phyloP scores from a whole-genome alignment of 192 early-diverging fungal species.

The Coemansia sp. region DNA sequence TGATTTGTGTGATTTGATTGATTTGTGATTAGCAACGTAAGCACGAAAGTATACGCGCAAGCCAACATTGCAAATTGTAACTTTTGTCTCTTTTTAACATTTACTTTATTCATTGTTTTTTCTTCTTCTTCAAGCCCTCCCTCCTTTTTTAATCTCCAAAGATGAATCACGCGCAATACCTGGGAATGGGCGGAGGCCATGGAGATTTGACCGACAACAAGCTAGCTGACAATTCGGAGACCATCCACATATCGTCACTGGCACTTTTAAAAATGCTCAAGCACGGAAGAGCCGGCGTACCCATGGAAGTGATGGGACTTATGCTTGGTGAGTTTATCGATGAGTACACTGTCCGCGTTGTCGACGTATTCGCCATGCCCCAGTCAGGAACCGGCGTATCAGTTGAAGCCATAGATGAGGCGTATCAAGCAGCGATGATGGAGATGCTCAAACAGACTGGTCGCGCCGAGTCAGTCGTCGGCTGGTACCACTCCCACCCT shows the following conservation, averaged over 20 bases:
- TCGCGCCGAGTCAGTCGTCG: constrained; percentile 97
- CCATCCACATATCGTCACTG: constrained; percentile 98
- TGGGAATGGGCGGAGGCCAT: constrained; percentile 43
- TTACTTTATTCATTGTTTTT: neutral
- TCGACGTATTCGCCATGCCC: constrained; percentile 99
- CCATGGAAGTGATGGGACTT: constrained; percentile 99
- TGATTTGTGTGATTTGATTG: constrained; percentile 1
- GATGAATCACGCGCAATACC: constrained; percentile 50
- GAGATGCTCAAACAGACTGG: constrained; percentile 99
- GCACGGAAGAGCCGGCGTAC: constrained; percentile 95
- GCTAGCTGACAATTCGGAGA: constrained; percentile 90
- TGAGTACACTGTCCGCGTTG: constrained; percentile 98
- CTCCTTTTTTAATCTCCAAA: neutral
- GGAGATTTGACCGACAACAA: constrained; percentile 46
- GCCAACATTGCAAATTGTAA: neutral
- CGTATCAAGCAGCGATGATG: constrained; percentile 99
- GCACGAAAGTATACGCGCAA: neutral
- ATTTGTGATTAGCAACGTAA: neutral
- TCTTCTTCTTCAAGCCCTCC: neutral
- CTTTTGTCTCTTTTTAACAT: neutral
- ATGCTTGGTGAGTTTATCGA: constrained; percentile 99
- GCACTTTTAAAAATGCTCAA: constrained; percentile 97
- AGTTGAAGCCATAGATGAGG: constrained; percentile 98
- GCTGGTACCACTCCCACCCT: constrained; percentile 99
- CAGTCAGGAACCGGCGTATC: constrained; percentile 99